phyloP scores from a whole-genome alignment of 257 asterid genomes.

The Plantago elongata region DNA sequence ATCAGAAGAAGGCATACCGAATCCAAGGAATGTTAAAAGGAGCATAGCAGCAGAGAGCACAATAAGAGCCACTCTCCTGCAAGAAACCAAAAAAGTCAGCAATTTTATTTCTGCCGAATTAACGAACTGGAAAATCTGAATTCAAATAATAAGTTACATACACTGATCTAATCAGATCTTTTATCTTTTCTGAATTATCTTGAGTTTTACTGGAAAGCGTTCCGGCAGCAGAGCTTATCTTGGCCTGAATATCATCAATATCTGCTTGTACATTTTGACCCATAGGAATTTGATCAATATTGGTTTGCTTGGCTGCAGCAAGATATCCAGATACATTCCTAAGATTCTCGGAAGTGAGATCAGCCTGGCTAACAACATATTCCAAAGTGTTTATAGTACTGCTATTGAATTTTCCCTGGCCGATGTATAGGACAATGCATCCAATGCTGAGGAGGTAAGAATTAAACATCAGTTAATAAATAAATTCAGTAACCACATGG shows the following conservation, averaged over 20 bases:
- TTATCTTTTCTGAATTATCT: constrained; percentile 56
- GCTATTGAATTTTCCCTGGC: constrained; percentile 59
- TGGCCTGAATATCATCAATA: constrained; percentile 62
- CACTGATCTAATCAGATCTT: constrained; percentile 53
- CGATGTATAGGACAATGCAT: constrained; percentile 57
- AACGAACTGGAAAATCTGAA: not conserved
- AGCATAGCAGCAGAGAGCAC: constrained; percentile 85
- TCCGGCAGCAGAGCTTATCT: constrained; percentile 67
- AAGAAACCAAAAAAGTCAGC: constrained; percentile 15
- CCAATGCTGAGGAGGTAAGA: constrained; percentile 58
- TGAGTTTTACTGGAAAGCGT: constrained; percentile 54
- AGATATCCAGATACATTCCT: constrained; percentile 67
- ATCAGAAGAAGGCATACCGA: constrained; percentile 43
- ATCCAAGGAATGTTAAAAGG: constrained; percentile 75
- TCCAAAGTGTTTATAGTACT: constrained; percentile 44
- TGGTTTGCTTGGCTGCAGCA: constrained; percentile 67
- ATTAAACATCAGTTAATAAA: constrained; percentile 19
- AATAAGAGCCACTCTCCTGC: constrained; percentile 91
- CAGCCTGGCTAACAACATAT: constrained; percentile 64
- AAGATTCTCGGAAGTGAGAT: constrained; percentile 45
- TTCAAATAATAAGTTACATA: constrained; percentile 24
- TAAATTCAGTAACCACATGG: not conserved
- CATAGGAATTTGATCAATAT: constrained; percentile 52
- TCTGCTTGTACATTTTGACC: constrained; percentile 66
- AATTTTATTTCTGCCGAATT: constrained; percentile 11